Percentiles rank a stretch among this genome's conserved stretches.
These are phyloP conservation scores for Podila epicladia DNA, from an alignment of 192 early-diverging fungal species.

Conservation along the genomic window DNA sequence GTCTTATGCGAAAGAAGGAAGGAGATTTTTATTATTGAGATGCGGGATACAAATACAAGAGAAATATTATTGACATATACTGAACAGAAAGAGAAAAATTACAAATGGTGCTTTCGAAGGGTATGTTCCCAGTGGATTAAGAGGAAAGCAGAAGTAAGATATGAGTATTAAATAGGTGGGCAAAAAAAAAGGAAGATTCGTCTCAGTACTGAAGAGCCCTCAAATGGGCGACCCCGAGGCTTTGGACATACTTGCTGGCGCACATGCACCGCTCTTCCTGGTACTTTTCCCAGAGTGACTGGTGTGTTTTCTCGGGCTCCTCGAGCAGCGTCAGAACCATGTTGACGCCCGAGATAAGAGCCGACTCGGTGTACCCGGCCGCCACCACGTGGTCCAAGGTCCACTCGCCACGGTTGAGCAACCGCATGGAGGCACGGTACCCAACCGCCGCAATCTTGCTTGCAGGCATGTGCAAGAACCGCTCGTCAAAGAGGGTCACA, in stretches of 20 bases:
- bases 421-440: conserved; percentile 52
- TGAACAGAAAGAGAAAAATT: neutral
- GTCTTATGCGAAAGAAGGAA: too few species aligned
- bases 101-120: neutral
- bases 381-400: conserved; percentile 66
- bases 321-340: conserved; percentile 64
- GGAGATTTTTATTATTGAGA: too few species aligned
- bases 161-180: too few species aligned
- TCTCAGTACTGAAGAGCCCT: conserved; percentile 5
- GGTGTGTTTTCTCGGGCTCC: conserved; percentile 52
- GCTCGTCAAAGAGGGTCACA: conserved; percentile 64
- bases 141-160: too few species aligned
- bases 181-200: neutral
- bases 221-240: conserved; percentile 18
- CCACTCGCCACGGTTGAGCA: conserved; percentile 58
- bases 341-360: conserved; percentile 53
- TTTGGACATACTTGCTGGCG: conserved; percentile 53
- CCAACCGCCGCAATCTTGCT: conserved; percentile 58
- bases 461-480: conserved; percentile 60
- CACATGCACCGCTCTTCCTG: conserved; percentile 46
- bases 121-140: neutral
- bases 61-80: too few species aligned
- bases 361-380: conserved; percentile 75
- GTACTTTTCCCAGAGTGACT: conserved; percentile 58
- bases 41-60: too few species aligned